Evolutionary conservation across 169 alveolate species (phyloP), one percentile per base, ranked within the genome.

Genomic region (Plasmodium yoelii): DNA sequence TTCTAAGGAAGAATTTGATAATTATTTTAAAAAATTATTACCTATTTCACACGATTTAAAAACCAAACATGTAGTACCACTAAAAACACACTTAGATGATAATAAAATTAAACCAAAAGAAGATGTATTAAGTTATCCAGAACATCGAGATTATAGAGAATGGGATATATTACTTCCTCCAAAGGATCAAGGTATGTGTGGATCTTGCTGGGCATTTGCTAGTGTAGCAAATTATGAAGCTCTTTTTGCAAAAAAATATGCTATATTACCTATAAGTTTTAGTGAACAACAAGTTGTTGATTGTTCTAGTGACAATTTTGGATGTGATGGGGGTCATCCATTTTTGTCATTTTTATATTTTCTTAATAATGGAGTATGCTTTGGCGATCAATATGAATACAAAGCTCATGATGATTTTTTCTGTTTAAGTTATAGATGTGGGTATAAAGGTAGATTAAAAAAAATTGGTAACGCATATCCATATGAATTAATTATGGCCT

Each of bases 271-370:
- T 10, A 67, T 87, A 51, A 55, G 53, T 13, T 74, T 96, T 19
- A 96, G 99, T 39, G 98, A 88, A 75, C 98, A 97, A 87, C 96
- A 97, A 92, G 73, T 97, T 10, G 94, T 97, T 15, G 97, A 94
- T 88, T 96, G 99, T 71, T 93, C 95, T 18, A 80, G 61, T 7
- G 42, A 57, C 44, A 53, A 87, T 68, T 82, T 55, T 61, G 98
- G 98, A 44, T 94, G 97, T 91, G 74, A 92, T 68, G 99, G 99
- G 3, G 98, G 99, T 42, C 88, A 87, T 57, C 93, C 94, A 88
- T 94, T 88, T 88, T 68, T 90, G 34, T 96, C 98, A 13, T 94
- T 94, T 93, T 44, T 91, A 0, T 98, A 96, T 87, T 95, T 92
- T 18, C 55, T 73, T 56, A 75, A 88, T n/a, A 72, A 95, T 74